Percentiles rank a stretch among this genome's conserved stretches.
phyloP scores from a whole-genome alignment of 2,329 filamentous ascomycete genomes.

The Fusarium temperatum region DNA sequence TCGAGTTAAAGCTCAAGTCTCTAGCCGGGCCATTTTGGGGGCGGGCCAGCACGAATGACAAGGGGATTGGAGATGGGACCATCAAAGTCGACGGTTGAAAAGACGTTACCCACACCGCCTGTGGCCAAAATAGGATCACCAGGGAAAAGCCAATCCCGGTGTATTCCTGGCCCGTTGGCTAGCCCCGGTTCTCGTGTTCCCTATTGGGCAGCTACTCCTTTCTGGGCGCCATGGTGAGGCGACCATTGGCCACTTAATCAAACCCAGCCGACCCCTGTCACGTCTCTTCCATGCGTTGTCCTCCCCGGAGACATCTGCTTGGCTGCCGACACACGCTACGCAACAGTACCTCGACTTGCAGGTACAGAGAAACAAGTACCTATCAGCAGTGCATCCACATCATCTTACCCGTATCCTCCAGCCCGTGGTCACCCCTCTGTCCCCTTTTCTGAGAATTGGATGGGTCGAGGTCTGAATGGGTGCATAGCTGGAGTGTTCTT shows the following conservation, averaged over 20 bases:
- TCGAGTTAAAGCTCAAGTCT: constrained; percentile 34
- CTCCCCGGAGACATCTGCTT: constrained; percentile 45
- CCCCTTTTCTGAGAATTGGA: constrained; percentile 26
- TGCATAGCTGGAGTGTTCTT: constrained; percentile 25
- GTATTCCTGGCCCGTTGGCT: constrained; percentile 53
- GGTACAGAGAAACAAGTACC: constrained; percentile 13
- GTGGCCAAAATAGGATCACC: constrained; percentile 45
- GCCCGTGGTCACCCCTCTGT: constrained; percentile 23
- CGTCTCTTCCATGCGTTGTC: constrained; percentile 62
- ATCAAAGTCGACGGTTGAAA: constrained; percentile 26
- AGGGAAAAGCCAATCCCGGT: constrained; percentile 48
- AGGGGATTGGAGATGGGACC: constrained; percentile 24
- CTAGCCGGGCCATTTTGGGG: constrained; percentile 37
- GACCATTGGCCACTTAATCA: constrained; percentile 64
- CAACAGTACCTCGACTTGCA: constrained; percentile 25
- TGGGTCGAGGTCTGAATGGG: constrained; percentile 17
- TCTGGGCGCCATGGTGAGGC: constrained; percentile 49
- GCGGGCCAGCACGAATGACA: constrained; percentile 27
- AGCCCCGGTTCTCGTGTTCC: constrained; percentile 58
- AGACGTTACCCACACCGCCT: constrained; percentile 46
- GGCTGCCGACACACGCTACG: constrained; percentile 24
- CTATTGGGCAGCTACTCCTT: constrained; percentile 60
- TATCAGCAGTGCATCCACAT: constrained; percentile 1
- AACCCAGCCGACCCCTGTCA: constrained; percentile 59
- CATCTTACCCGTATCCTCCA: constrained; percentile 13